These are phyloP conservation scores for Gentiana dahurica DNA, from an alignment of 257 asterid species.

Conservation along the genomic window DNA sequence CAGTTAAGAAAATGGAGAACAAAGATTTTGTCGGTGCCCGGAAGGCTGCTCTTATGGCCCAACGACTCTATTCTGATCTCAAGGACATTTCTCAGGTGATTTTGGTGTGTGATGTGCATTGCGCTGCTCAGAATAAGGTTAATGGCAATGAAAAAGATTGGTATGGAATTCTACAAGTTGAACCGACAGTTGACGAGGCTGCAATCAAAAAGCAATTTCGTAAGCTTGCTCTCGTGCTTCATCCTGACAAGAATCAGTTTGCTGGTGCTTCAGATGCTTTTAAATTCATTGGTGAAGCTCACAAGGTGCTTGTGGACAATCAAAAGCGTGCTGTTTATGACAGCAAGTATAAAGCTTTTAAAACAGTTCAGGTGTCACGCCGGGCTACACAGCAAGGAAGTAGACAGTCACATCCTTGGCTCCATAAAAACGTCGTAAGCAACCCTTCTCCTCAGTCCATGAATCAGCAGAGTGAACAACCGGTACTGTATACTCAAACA, in stretches of 20 bases:
- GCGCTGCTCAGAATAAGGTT: constrained; percentile 24
- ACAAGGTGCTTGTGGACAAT: constrained; percentile 26
- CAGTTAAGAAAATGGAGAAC: constrained; percentile 37
- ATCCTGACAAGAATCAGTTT: constrained; percentile 48
- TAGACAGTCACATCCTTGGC: constrained; percentile 25
- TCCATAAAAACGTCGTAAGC: constrained; percentile 10
- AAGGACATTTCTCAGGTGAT: constrained; percentile 32
- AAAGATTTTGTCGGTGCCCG: constrained; percentile 37
- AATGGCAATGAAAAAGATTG: constrained; percentile 36
- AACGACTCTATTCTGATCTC: constrained; percentile 29
- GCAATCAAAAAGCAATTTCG: constrained; percentile 33
- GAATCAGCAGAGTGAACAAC: constrained; percentile 15
- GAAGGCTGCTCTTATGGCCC: constrained; percentile 31
- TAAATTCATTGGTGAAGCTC: constrained; percentile 37
- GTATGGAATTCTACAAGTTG: constrained; percentile 42
- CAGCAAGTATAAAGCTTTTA: constrained; percentile 14
- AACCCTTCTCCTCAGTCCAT: constrained; percentile 12
- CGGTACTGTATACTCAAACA: constrained; percentile 13
- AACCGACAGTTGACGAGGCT: constrained; percentile 38
- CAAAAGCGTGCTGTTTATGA: constrained; percentile 19
- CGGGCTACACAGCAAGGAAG: constrained; percentile 10
- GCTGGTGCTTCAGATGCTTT: constrained; percentile 61
- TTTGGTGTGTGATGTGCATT: constrained; percentile 51
- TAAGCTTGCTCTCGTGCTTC: constrained; percentile 42
- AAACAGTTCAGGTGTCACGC: constrained; percentile 12